Evolutionary conservation across 2,329 filamentous ascomycete species (phyloP).

Genomic region (Fusarium multiceps): DNA sequence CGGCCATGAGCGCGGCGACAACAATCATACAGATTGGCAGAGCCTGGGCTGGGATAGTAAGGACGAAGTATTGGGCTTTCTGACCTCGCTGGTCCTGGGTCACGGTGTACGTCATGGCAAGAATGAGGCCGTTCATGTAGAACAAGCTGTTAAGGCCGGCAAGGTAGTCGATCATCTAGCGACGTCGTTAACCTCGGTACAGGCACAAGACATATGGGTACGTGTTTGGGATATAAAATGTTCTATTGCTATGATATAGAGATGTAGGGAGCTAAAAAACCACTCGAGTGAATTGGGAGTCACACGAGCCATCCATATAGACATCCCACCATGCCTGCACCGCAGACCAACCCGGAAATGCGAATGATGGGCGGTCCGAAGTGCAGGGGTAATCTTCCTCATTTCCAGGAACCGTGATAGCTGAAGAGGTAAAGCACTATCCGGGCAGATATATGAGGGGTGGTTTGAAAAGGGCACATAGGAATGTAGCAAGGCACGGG

Average conservation of each 20-base stretch:
- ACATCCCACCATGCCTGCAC: conserved; percentile 81
- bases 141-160: conserved; percentile 51
- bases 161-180: conserved; percentile 50
- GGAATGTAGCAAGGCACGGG: conserved; percentile 36
- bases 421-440: conserved; percentile 72
- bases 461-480: conserved; percentile 30
- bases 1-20: conserved; percentile 74
- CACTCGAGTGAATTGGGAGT: conserved; percentile 69
- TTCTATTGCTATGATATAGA: conserved; percentile 42
- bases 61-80: conserved; percentile 81
- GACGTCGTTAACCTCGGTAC: conserved; percentile 42
- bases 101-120: conserved; percentile 86
- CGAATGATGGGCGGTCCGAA: conserved; percentile 72
- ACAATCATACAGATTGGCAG: conserved; percentile 84
- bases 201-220: conserved; percentile 14
- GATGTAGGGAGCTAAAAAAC: conserved; percentile 72
- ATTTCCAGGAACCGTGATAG: conserved; percentile 86
- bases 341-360: conserved; percentile 71
- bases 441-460: conserved; percentile 80
- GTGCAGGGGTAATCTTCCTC: conserved; percentile 83
- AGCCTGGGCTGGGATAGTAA: conserved; percentile 84
- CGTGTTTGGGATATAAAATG: conserved; percentile 27
- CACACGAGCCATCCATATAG: conserved; percentile 75
- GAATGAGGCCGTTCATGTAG: conserved; percentile 73
- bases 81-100: conserved; percentile 85